Evolutionary conservation across 768 basidiomycete genomes (phyloP), one percentile per base, ranked within the genome.

Genomic region (Artomyces pyxidatus): DNA sequence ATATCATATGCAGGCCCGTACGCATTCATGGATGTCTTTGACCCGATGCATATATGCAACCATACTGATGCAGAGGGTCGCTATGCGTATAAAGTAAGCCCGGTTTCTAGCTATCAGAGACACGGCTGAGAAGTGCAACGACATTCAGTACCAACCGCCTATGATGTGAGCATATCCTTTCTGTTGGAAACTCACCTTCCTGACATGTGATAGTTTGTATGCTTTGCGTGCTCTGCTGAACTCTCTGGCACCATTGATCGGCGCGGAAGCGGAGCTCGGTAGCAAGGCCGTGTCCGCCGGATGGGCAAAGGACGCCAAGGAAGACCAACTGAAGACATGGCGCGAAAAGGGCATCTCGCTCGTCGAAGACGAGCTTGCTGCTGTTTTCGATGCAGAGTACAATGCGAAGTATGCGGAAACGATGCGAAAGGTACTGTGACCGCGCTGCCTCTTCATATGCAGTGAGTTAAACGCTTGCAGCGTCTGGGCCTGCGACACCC

Each of bases 21-120:
- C 55, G 88, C 90, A 0, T 94, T 91, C 68, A 96, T 95, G 93
- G 94, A 97, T 61, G 79, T 92, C 3, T 97, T 86, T 58, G 84
- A 95, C 55, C 63, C 79, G 0, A 68, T 71, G 45, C 94, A 96
- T 57, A 84, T 97, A 47, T 97, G 94, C 70, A 98, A 94, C 58
- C 91, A 94, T 63, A 79, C 80, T 1, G 92, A 96, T 58, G 76
- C 78, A 42, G 73, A 72, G 48, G 87, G 86, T 14, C 74, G 89
- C 38, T 93, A 92, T 58, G 74, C 86, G 2, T 93, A 89, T 67
- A 69, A 69, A 59, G 74, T 75, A 47, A 42, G 67, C 48, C 25
- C 42, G 47, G 58, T 9, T 59, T 44, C 32, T 29, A 16, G 19
- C 22, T 29, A 47, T 43, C 3, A 29, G 32, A 42, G 28, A 37